Conservation (phyloP, 208 protist genomes). For the Leishmania gerbilli region DNA sequence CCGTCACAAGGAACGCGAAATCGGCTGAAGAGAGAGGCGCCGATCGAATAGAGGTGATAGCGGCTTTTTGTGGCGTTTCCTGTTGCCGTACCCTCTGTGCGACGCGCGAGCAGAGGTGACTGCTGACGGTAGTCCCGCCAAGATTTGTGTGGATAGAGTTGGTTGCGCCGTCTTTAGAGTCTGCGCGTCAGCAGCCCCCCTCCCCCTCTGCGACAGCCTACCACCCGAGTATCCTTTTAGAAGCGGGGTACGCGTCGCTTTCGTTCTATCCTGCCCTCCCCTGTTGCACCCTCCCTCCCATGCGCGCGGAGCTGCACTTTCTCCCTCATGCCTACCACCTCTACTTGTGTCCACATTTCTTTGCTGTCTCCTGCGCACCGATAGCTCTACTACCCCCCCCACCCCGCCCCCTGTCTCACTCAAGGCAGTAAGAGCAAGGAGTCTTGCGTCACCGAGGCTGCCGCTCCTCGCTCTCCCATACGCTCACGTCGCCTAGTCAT, state of each 20-base stretch:
- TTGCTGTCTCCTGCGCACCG: too few relatives aligned
- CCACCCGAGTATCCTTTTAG: background rate
- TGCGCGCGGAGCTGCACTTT: background rate
- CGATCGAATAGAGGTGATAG: background rate
- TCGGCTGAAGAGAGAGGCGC: background rate
- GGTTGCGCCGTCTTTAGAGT: background rate
- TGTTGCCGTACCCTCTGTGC: background rate
- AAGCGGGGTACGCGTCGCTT: background rate
- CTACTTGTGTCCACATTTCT: background rate
- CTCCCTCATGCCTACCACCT: background rate
- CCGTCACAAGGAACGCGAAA: background rate
- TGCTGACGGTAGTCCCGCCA: background rate
- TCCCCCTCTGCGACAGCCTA: background rate
- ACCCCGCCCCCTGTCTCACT: too few relatives aligned
- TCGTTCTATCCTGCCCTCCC: background rate
- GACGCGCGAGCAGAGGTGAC: background rate
- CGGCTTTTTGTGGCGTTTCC: background rate
- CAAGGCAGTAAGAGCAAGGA: background rate
- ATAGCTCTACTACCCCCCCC: background rate
- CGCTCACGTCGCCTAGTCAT: background rate
- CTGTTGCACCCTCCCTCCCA: background rate
- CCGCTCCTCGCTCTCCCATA: conserved; percentile 7
- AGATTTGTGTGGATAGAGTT: background rate
- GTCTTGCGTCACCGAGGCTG: background rate
- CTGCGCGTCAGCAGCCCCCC: background rate